Conservation (phyloP, 108 stramenopile genomes). For the Skeletonema costatum region DNA sequence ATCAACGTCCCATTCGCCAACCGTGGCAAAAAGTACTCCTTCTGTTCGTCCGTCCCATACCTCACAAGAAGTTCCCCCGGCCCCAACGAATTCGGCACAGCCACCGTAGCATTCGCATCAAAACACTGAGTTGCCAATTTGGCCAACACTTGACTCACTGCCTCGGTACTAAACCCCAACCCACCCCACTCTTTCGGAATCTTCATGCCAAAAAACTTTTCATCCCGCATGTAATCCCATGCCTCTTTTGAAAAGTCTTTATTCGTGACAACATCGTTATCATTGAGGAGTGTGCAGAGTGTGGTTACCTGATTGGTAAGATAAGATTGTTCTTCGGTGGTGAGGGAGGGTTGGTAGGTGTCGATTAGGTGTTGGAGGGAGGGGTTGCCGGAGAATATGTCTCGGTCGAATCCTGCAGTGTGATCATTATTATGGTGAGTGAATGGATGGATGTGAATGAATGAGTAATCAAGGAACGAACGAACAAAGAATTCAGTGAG, state of each 20-base stretch:
- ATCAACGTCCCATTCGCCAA: conserved; percentile 96
- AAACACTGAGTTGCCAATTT: conserved; percentile 86
- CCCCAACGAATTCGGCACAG: conserved; percentile 97
- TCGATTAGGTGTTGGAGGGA: conserved; percentile 87
- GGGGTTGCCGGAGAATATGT: conserved; percentile 93
- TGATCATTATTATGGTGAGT: neutral
- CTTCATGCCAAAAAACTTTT: conserved; percentile 95
- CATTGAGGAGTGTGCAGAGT: conserved; percentile 91
- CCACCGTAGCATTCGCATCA: conserved; percentile 95
- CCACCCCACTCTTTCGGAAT: conserved; percentile 98
- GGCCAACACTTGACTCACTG: conserved; percentile 88
- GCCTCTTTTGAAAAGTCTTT: conserved; percentile 91
- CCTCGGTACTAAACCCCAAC: conserved; percentile 93
- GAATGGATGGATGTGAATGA: no score
- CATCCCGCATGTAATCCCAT: conserved; percentile 94
- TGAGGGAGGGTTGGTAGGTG: conserved; percentile 83
- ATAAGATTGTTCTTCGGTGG: conserved; percentile 80
- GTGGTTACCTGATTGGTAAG: conserved; percentile 89
- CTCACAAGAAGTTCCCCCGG: conserved; percentile 95
- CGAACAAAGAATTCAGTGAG: no score
- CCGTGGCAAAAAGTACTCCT: conserved; percentile 93
- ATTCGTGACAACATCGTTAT: conserved; percentile 86
- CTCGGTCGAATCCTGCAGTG: conserved; percentile 84
- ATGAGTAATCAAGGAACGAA: no score
- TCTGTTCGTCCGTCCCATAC: conserved; percentile 94